Percentiles rank a stretch among this genome's conserved stretches.
These are phyloP conservation scores for Tricholoma matsutake DNA, from an alignment of 768 basidiomycete species.

Conservation along the genomic window DNA sequence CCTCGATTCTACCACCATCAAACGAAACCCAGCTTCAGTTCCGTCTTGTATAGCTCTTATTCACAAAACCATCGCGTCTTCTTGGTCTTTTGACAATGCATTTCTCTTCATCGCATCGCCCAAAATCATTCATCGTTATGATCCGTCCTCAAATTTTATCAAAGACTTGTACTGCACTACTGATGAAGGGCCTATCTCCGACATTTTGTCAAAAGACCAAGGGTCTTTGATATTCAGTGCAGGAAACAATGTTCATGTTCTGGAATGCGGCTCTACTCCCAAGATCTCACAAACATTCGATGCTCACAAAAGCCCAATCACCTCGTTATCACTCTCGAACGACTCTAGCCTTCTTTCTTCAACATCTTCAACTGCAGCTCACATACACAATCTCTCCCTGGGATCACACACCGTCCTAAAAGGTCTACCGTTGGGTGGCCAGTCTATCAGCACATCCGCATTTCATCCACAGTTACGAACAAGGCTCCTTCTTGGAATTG, in stretches of 20 bases:
- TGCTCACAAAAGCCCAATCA: conserved; percentile 48
- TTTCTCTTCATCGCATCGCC: conserved; percentile 52
- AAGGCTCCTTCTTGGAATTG: conserved; percentile 52
- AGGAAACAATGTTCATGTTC: conserved; percentile 43
- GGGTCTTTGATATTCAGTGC: conserved; percentile 46
- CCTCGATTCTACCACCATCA: conserved; percentile 45
- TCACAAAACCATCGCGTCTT: conserved; percentile 34
- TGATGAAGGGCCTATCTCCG: conserved; percentile 26
- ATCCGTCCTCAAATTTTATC: conserved; percentile 41
- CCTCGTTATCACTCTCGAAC: conserved; percentile 55
- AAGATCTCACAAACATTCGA: conserved; percentile 48
- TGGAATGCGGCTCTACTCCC: conserved; percentile 43
- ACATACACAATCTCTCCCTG: conserved; percentile 58
- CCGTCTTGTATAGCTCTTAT: conserved; percentile 37
- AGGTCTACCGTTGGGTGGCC: conserved; percentile 41
- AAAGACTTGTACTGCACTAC: conserved; percentile 38
- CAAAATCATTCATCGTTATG: conserved; percentile 50
- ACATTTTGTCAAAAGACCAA: conserved; percentile 33
- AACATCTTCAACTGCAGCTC: conserved; percentile 47
- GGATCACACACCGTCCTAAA: conserved; percentile 53
- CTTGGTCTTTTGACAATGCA: conserved; percentile 59
- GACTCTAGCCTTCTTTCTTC: conserved; percentile 57
- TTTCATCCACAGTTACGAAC: conserved; percentile 68
- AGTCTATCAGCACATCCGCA: conserved; percentile 43
- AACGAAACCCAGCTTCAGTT: conserved; percentile 38